phyloP scores from a whole-genome alignment of 2,329 filamentous ascomycete genomes.

The Aureobasidium sp. region DNA sequence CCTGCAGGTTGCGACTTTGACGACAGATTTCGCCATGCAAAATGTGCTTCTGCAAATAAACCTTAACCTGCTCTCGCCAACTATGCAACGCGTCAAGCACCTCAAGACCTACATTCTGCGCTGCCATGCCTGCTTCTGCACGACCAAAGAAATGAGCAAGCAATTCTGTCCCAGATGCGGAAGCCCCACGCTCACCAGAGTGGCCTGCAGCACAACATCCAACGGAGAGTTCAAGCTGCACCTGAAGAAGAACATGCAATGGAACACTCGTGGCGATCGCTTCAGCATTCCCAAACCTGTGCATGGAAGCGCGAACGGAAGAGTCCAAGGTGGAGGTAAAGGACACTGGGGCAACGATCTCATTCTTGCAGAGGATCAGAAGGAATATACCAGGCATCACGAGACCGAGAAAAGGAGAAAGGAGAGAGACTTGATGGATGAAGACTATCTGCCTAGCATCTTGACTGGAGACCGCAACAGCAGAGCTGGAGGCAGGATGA shows the following conservation, averaged over 20 bases:
- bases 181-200: slow-evolving; percentile 74
- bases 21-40: slow-evolving; percentile 95
- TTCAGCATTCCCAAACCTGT: slow-evolving; percentile 90
- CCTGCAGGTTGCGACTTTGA: slow-evolving; percentile 84
- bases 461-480: slow-evolving; percentile 68
- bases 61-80: slow-evolving; percentile 74
- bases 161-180: slow-evolving; percentile 93
- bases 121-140: slow-evolving; percentile 87
- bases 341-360: slow-evolving; percentile 77
- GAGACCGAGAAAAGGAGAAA: slow-evolving; percentile 55
- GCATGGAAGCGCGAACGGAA: slow-evolving; percentile 71
- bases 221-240: slow-evolving; percentile 77
- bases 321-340: slow-evolving; percentile 65
- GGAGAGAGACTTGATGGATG: slow-evolving; percentile 83
- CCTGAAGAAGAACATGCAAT: slow-evolving; percentile 91
- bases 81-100: slow-evolving; percentile 69
- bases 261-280: slow-evolving; percentile 85
- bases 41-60: slow-evolving; percentile 94
- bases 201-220: slow-evolving; percentile 74
- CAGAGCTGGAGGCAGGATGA: slow-evolving; percentile 53
- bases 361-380: slow-evolving; percentile 90
- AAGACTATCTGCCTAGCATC: slow-evolving; percentile 81
- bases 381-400: slow-evolving; percentile 66
- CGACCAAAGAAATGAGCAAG: slow-evolving; percentile 72
- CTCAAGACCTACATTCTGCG: slow-evolving; percentile 84